Percentiles rank a stretch among this genome's conserved stretches.
Evolutionary conservation across 2,329 filamentous ascomycete genomes (phyloP).

Genomic region (Trichoderma citrinoviride): DNA sequence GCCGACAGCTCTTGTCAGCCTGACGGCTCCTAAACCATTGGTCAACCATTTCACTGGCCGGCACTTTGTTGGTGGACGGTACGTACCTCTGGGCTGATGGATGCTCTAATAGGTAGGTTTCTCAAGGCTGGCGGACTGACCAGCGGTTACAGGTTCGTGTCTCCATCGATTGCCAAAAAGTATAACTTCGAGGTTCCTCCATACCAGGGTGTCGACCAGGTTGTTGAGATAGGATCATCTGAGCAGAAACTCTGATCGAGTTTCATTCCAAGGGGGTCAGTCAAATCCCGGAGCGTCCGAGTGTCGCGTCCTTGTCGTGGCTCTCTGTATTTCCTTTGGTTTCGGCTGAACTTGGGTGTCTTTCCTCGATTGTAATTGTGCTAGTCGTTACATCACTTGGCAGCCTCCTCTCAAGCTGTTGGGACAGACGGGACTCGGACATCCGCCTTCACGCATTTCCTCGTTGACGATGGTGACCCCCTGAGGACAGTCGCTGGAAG

Average conservation of each 20-base stretch:
- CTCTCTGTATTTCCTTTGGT: constrained; percentile 9
- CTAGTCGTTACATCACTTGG: constrained; percentile 46
- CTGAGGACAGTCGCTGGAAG: constrained; percentile 46
- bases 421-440: constrained; percentile 58
- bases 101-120: not conserved
- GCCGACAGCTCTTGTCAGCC: constrained; percentile 75
- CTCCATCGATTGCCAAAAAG: constrained; percentile 73
- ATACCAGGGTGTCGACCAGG: constrained; percentile 84
- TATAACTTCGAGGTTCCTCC: constrained; percentile 79
- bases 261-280: not conserved
- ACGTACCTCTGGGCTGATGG: constrained; percentile 33
- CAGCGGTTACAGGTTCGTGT: constrained; percentile 65
- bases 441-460: constrained; percentile 53
- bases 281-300: not conserved
- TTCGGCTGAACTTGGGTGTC: not conserved
- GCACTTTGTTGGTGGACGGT: constrained; percentile 89
- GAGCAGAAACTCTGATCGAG: constrained; percentile 51
- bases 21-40: constrained; percentile 91
- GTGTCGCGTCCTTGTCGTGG: constrained; percentile 13
- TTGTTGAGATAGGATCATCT: constrained; percentile 67
- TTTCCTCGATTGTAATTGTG: not conserved
- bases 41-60: constrained; percentile 79
- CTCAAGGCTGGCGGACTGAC: not conserved
- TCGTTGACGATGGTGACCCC: constrained; percentile 41
- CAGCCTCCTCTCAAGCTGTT: constrained; percentile 58